Evolutionary conservation across 179 eudicot species (phyloP).

Genomic region (Nepenthes alata): DNA sequence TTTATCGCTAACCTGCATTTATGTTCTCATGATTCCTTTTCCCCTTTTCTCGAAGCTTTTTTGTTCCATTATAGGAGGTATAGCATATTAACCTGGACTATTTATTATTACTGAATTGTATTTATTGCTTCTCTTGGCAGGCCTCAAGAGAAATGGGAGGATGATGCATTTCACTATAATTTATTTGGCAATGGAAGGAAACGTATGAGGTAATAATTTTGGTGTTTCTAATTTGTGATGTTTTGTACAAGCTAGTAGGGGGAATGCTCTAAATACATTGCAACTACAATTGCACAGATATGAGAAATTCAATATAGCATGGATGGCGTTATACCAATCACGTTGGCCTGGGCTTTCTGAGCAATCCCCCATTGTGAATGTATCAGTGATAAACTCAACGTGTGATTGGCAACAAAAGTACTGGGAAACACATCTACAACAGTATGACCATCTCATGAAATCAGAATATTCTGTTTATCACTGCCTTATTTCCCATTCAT

Average conservation of each 20-base stretch:
- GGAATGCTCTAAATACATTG: not conserved
- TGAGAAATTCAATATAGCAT: constrained; percentile 41
- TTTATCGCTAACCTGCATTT: no score
- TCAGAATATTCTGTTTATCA: not conserved
- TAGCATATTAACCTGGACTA: not conserved
- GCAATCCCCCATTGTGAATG: constrained; percentile 13
- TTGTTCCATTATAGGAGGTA: not conserved
- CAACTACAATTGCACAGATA: constrained; percentile 25
- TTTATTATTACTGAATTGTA: not conserved
- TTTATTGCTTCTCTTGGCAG: constrained; percentile 18
- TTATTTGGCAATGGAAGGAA: constrained; percentile 32
- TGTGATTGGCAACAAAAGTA: constrained; percentile 67
- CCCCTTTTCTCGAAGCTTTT: not conserved
- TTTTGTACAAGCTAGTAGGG: constrained; percentile 2
- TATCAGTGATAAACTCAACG: constrained; percentile 13
- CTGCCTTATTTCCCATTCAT: constrained; percentile 2
- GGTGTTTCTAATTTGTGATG: constrained; percentile 3
- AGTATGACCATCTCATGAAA: constrained; percentile 32
- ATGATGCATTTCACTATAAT: constrained; percentile 23
- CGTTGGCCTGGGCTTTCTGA: constrained; percentile 46
- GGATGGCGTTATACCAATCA: constrained; percentile 42
- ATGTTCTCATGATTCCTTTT: no score
- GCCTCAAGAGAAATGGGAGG: constrained; percentile 28
- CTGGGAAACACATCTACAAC: constrained; percentile 86
- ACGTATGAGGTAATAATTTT: constrained; percentile 56